Evolutionary conservation across 805 yeast species (phyloP), one percentile per base, ranked within the genome.

Genomic region (Candida odintsovae): DNA sequence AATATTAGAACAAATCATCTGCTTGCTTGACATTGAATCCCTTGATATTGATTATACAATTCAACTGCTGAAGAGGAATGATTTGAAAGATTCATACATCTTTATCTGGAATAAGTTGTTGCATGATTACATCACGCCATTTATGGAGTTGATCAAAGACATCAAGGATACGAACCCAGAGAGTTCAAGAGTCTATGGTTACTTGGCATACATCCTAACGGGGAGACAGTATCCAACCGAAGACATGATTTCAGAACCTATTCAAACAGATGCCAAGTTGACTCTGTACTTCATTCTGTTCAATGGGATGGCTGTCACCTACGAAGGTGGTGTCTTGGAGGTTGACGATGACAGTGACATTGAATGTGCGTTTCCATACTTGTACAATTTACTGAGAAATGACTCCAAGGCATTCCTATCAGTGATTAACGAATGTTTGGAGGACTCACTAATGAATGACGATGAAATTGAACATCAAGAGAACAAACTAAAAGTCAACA

Each of bases 141-240:
- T 90, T 29, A 57, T 75, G 23, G 89, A 84, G 23, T 81, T 83
- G 23, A 53, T 83, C 4, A 57, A 65, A 47, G 41, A 68, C 59
- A 29, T 66, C 65, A 42, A 40, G 22, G 19, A 54, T 53, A 18
- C 44, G 37, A 23, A 42, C 49, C 16, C 47, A 45, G 35, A 60
- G 48, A 55, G 7, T 36, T 61, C 2, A 51, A 71, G 70, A 50
- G 67, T 80, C 2, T 83, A 68, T 54, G 73, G 82, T 0, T 92
- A 85, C 58, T 60, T 90, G 49, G 75, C 89, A 0, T 85, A 79
- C 56, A 67, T 82, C 11, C 67, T 88, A 23, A 83, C 92, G 0
- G 95, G 95, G 0, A 70, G 94, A 46, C 84, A 82, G 48, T 92
- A 82, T 60, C 97, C 97, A 0, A 80, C 85, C 1, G 86, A 85